Evolutionary conservation across 148 eudicot genomes (phyloP).

Genomic region (Heliamphora exappendiculata): DNA sequence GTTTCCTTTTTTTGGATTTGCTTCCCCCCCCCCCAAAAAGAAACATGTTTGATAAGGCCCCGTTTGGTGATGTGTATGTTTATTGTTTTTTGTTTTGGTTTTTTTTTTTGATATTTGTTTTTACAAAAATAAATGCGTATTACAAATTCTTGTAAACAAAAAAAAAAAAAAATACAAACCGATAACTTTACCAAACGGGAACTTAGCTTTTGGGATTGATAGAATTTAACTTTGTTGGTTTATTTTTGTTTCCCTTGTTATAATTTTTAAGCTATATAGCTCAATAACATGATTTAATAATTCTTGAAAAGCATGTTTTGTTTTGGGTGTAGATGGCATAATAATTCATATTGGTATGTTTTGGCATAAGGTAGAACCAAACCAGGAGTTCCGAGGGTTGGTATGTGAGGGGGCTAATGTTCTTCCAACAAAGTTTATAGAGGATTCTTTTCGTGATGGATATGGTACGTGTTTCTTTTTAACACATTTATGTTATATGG

Average conservation of each 20-base stretch:
- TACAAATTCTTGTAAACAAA: too few species aligned
- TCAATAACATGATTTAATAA: background rate
- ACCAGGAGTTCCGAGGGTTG: slow-evolving; percentile 94
- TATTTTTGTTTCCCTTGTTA: slow-evolving; percentile 4
- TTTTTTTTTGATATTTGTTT: too few species aligned
- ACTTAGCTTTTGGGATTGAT: background rate
- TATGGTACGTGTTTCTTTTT: slow-evolving; percentile 49
- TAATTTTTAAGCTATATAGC: background rate
- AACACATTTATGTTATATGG: background rate
- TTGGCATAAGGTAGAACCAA: slow-evolving; percentile 95
- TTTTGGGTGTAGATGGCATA: slow-evolving; percentile 5
- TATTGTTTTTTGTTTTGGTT: too few species aligned
- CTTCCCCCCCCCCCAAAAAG: too few species aligned
- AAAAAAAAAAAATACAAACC: too few species aligned
- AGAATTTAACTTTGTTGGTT: background rate
- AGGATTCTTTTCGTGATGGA: slow-evolving; percentile 94
- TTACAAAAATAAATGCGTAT: too few species aligned
- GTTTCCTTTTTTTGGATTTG: too few species aligned
- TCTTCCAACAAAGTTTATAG: slow-evolving; percentile 84
- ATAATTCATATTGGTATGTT: slow-evolving; percentile 17
- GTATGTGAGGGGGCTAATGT: slow-evolving; percentile 99
- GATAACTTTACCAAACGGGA: too few species aligned
- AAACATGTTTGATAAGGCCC: too few species aligned
- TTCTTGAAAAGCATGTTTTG: slow-evolving; percentile 1
- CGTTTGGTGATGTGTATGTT: too few species aligned